These are phyloP conservation scores for Yarrowia sp. DNA, from an alignment of 805 yeast species.

Conservation along the genomic window DNA sequence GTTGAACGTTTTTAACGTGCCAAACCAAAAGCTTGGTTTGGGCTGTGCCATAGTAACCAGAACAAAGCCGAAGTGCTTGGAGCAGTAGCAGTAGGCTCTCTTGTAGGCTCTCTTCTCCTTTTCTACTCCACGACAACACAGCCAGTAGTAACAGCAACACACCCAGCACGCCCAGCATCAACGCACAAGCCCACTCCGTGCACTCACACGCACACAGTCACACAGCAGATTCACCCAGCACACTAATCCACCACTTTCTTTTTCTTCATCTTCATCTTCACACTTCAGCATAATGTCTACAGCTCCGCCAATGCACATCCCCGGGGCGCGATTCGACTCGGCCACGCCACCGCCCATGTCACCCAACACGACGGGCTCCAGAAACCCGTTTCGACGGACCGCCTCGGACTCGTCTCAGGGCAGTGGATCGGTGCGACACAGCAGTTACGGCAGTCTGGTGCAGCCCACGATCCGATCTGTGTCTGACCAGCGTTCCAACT, in stretches of 20 bases:
- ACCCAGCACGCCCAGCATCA: not conserved
- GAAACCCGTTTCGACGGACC: slow-evolving; percentile 33
- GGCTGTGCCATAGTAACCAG: slow-evolving; percentile 22
- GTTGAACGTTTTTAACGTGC: slow-evolving; percentile 35
- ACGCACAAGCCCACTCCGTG: slow-evolving; percentile 1
- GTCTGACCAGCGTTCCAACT: slow-evolving; percentile 35
- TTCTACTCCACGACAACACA: not conserved
- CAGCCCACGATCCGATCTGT: slow-evolving; percentile 31
- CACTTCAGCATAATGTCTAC: slow-evolving; percentile 27
- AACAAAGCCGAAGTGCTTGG: slow-evolving; percentile 13
- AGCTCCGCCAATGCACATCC: slow-evolving; percentile 35
- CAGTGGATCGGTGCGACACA: slow-evolving; percentile 11
- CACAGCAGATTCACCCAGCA: not conserved
- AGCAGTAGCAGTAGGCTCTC: no score
- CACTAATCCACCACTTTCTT: slow-evolving; percentile 12
- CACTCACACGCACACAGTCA: not conserved
- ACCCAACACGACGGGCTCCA: slow-evolving; percentile 32
- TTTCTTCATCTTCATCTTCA: not conserved
- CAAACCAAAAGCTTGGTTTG: slow-evolving; percentile 30
- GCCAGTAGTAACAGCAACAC: not conserved
- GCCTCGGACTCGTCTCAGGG: slow-evolving; percentile 39
- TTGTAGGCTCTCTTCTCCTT: slow-evolving; percentile 11
- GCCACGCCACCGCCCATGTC: slow-evolving; percentile 33
- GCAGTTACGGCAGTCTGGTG: slow-evolving; percentile 9
- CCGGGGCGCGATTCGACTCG: slow-evolving; percentile 27